Base-by-base conservation (phyloP, 306 rosid genomes). In the Glycine tomentella region DNA sequence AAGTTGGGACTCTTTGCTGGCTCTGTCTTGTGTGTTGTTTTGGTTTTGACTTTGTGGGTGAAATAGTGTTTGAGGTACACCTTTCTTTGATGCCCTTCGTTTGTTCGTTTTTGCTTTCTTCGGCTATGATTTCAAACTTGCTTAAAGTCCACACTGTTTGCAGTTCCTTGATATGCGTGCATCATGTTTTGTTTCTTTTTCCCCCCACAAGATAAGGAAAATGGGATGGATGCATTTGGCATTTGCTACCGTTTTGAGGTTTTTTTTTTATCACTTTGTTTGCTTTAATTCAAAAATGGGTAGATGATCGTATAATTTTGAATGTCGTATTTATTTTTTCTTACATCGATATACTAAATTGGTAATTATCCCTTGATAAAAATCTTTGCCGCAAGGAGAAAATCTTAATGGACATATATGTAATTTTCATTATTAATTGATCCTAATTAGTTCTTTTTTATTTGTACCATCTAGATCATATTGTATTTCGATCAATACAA, bases 31-130 rank as follows among this genome's bases (percentile, higher is more conserved):
- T 20, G 79, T 68, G 74, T 67, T 36, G 31, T 36, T 46, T 77
- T 16, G 74, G 87, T 14, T 77, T 87, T 87, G 88, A 87, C 86
- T 81, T 84, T 74, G 58, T 0, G 12, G 20, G 50, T 20, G 79
- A 31, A 15, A 70, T 9, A 33, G 65, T 17, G 65, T 59, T 36
- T 9, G 53, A 12, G 55, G 44, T 48, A 16, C 71, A 42, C 46
- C 46, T 42, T 42, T 42, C 72, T 72, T 20, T 6, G 74, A 51
- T 57, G 50, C 73, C 79, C 38, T 77, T 68, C 1, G 31, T 71
- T 31, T 3, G 31, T 64, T 31, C 3, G 6, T 59, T 59, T 25
- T 40, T 82, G 52, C 72, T 45, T 62, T 82, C 72, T 31, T 58
- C 51, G 78, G 74, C 33, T 65, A 81, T 72, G 69, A 78, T 61